These are phyloP conservation scores for Euphorbia pulcherrima DNA, from an alignment of 345 rosid genomes.

Conservation along the genomic window DNA sequence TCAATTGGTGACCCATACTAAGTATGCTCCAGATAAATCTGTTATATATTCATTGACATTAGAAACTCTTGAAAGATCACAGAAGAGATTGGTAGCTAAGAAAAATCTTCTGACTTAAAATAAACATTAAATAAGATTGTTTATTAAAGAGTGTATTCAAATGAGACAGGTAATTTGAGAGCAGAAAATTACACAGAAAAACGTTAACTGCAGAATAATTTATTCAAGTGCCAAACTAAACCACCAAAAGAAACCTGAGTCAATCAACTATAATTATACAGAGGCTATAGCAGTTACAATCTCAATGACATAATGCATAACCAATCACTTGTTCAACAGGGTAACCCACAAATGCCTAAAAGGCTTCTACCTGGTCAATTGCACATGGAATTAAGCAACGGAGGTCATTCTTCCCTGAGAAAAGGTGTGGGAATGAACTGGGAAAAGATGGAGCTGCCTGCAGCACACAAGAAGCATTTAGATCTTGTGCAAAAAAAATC, in stretches of 20 bases:
- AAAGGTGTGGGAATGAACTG: slow-evolving; percentile 83
- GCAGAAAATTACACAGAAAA: neutral
- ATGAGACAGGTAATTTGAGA: neutral
- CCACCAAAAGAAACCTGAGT: neutral
- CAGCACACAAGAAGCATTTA: slow-evolving; percentile 9
- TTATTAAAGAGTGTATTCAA: neutral
- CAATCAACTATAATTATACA: neutral
- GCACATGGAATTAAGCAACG: slow-evolving; percentile 96
- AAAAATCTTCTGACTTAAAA: too few relatives aligned
- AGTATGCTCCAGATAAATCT: neutral
- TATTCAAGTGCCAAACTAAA: neutral
- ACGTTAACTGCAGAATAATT: neutral
- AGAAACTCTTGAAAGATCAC: neutral
- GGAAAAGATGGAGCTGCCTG: slow-evolving; percentile 98
- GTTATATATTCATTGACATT: neutral
- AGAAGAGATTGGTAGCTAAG: neutral
- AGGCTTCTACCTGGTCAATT: slow-evolving; percentile 72
- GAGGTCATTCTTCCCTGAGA: slow-evolving; percentile 61
- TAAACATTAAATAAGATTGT: too few relatives aligned
- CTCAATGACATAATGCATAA: neutral
- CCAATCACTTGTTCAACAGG: neutral
- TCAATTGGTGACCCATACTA: neutral
- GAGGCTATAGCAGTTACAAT: neutral
- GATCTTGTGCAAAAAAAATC: neutral
- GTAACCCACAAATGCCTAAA: neutral